Conservation (phyloP, 2,329 filamentous ascomycete species). For the Fusarium falciforme region DNA sequence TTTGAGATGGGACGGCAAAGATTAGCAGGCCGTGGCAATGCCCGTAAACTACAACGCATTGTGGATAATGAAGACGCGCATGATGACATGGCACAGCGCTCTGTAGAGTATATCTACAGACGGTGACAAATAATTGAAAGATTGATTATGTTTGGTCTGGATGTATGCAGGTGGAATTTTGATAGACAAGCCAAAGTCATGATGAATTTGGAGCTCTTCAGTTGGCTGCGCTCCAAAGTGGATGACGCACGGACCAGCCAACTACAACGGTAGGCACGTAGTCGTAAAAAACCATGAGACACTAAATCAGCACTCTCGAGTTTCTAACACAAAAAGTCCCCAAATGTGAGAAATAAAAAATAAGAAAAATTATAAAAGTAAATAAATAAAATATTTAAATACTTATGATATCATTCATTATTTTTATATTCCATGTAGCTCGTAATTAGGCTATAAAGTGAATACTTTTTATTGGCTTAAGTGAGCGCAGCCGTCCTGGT, state of each 20-base stretch:
- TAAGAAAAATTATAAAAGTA: no score
- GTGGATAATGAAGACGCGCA: constrained; percentile 41
- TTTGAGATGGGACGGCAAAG: constrained; percentile 24
- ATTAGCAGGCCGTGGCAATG: constrained; percentile 31
- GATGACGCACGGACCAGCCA: constrained; percentile 36
- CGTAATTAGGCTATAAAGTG: no score
- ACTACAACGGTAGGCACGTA: background rate
- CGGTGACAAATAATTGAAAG: background rate
- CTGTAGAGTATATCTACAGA: constrained; percentile 26
- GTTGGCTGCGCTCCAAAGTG: constrained; percentile 29
- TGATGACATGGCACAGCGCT: constrained; percentile 46
- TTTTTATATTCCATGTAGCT: background rate
- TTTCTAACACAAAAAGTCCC: no score
- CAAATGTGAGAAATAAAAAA: no score
- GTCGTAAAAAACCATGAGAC: no score
- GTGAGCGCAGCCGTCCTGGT: no score
- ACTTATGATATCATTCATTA: background rate
- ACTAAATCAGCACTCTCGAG: no score
- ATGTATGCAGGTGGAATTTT: background rate
- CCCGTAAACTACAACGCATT: constrained; percentile 42
- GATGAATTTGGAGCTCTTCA: constrained; percentile 40
- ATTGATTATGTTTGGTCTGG: constrained; percentile 1
- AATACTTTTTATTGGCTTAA: no score
- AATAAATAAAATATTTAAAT: background rate
- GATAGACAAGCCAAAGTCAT: constrained; percentile 40